These are phyloP conservation scores for Fusarium illudens DNA, from an alignment of 2,329 filamentous ascomycete genomes.

Conservation along the genomic window DNA sequence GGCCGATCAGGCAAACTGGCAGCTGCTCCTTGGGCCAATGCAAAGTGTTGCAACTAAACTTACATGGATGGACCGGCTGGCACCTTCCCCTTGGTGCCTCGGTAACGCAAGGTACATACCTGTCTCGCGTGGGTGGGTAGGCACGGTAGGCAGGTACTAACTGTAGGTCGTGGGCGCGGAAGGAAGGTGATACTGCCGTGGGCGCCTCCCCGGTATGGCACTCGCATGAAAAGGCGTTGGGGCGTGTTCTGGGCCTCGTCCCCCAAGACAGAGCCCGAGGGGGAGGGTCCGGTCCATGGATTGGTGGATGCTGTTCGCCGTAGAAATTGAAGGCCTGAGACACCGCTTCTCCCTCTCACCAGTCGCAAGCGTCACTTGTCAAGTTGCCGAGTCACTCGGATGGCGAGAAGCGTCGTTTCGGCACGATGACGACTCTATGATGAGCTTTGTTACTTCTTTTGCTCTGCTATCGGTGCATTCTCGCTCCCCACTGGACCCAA, in stretches of 20 bases:
- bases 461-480: background rate
- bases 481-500: background rate
- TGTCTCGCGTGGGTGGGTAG: background rate
- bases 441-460: background rate
- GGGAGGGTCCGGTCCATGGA: background rate
- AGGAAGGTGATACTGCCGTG: background rate
- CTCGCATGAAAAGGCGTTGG: background rate
- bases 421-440: constrained; percentile 21
- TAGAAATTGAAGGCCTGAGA: constrained; percentile 8
- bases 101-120: constrained; percentile 1
- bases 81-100: background rate
- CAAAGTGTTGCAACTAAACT: background rate
- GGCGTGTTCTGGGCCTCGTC: background rate
- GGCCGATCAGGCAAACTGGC: background rate
- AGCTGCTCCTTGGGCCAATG: background rate
- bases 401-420: background rate
- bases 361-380: background rate
- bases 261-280: background rate
- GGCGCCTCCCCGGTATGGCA: background rate
- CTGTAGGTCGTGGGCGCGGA: background rate
- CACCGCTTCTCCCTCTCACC: constrained; percentile 7
- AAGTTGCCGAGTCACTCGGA: background rate
- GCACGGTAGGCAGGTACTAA: constrained; percentile 8
- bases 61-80: background rate
- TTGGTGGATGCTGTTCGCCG: background rate